Conservation (phyloP, 148 eudicot species). For the Cornus florida region DNA sequence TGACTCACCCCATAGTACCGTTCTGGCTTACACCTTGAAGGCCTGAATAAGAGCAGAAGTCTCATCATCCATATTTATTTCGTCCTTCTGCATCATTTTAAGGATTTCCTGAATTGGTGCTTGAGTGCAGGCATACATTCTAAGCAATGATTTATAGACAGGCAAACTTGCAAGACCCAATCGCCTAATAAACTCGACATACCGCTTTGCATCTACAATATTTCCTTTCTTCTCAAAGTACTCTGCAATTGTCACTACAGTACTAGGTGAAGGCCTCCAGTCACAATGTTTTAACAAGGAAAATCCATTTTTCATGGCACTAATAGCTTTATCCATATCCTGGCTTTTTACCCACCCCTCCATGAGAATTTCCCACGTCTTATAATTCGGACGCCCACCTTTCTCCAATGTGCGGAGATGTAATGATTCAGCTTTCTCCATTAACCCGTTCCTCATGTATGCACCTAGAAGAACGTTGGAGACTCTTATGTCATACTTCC, state of each 20-base stretch:
- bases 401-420: conserved; percentile 29
- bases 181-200: conserved; percentile 16
- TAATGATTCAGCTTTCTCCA: conserved; percentile 37
- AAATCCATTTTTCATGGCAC: conserved; percentile 29
- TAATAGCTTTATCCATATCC: conserved; percentile 27
- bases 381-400: conserved; percentile 33
- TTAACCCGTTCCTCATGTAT: conserved; percentile 25
- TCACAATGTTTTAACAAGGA: conserved; percentile 25
- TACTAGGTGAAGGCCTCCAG: conserved; percentile 32
- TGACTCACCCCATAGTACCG: background rate
- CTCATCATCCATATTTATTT: conserved; percentile 25
- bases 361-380: conserved; percentile 39
- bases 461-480: conserved; percentile 33
- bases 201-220: conserved; percentile 23
- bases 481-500: conserved; percentile 35
- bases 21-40: conserved; percentile 1
- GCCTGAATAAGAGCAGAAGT: conserved; percentile 16
- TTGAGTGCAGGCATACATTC: conserved; percentile 15
- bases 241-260: conserved; percentile 23
- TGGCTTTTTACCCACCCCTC: conserved; percentile 29
- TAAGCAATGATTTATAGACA: conserved; percentile 25
- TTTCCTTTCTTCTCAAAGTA: conserved; percentile 21
- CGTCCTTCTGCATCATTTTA: conserved; percentile 26
- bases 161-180: conserved; percentile 25
- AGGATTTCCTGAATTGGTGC: conserved; percentile 12